Evolutionary conservation across 2,329 filamentous ascomycete genomes (phyloP).

Genomic region (Trichothecium sympodiale): DNA sequence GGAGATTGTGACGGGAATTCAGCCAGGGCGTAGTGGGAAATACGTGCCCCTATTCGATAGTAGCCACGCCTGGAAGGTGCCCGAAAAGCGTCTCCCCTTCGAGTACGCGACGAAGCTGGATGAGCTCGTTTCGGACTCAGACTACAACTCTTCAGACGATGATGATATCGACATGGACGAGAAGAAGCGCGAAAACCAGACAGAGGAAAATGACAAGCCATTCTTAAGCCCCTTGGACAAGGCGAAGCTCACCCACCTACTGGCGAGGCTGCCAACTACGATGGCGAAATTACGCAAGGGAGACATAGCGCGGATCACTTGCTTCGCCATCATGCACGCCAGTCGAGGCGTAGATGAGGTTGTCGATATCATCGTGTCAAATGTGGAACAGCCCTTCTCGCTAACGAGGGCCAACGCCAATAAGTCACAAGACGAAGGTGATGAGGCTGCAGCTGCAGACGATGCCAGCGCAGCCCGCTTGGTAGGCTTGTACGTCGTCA

Average conservation of each 20-base stretch:
- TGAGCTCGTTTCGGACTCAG: conserved; percentile 71
- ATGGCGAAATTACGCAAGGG: conserved; percentile 68
- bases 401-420: conserved; percentile 60
- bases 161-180: conserved; percentile 56
- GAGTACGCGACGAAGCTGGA: conserved; percentile 69
- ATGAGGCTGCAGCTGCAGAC: conserved; percentile 19
- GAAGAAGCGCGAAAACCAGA: conserved; percentile 33
- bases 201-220: conserved; percentile 36
- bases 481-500: conserved; percentile 67
- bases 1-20: conserved; percentile 65
- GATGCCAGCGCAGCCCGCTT: conserved; percentile 67
- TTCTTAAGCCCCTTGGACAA: conserved; percentile 78
- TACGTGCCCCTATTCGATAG: conserved; percentile 64
- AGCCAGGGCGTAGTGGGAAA: conserved; percentile 32
- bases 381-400: conserved; percentile 67
- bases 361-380: conserved; percentile 76
- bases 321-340: conserved; percentile 82
- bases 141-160: conserved; percentile 80
- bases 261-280: conserved; percentile 70
- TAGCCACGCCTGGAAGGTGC: conserved; percentile 65
- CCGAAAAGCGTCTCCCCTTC: conserved; percentile 62
- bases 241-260: conserved; percentile 70
- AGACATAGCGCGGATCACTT: conserved; percentile 74
- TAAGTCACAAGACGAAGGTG: conserved; percentile 28
- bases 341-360: conserved; percentile 80